These are phyloP conservation scores for Pyracantha coccinea DNA, from an alignment of 331 rosid genomes.

Conservation along the genomic window DNA sequence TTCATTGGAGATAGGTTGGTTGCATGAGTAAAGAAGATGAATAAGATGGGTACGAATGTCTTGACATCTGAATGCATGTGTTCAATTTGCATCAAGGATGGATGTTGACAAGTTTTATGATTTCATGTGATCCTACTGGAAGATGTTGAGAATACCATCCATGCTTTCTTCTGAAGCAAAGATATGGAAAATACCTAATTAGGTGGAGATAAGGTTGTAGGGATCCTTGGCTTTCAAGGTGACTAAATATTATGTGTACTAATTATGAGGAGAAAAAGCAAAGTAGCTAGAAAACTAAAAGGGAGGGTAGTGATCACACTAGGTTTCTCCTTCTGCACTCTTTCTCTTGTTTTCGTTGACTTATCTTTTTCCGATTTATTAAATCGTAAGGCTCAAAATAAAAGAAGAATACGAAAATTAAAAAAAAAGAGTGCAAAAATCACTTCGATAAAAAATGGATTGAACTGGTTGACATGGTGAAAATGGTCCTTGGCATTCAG, in stretches of 20 bases:
- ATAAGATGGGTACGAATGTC: not conserved
- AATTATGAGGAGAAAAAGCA: not conserved
- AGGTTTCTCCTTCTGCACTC: not conserved
- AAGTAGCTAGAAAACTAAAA: not conserved
- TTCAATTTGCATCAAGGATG: not conserved
- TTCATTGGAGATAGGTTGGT: not conserved
- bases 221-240: slow-evolving; percentile 24
- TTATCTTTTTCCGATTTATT: no score
- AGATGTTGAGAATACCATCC: not conserved
- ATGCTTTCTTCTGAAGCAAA: slow-evolving; percentile 5
- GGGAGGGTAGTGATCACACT: not conserved
- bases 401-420: no score
- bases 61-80: not conserved
- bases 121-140: not conserved
- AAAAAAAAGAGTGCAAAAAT: no score
- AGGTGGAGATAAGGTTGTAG: not conserved
- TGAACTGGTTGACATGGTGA: not conserved
- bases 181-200: not conserved
- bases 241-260: not conserved
- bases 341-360: no score
- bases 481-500: not conserved
- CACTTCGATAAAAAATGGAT: not conserved
- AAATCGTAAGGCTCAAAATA: no score
- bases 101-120: not conserved
- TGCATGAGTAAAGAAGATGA: not conserved